These are phyloP conservation scores for Curvularia lunata DNA, from an alignment of 2,329 filamentous ascomycete genomes.

Conservation along the genomic window DNA sequence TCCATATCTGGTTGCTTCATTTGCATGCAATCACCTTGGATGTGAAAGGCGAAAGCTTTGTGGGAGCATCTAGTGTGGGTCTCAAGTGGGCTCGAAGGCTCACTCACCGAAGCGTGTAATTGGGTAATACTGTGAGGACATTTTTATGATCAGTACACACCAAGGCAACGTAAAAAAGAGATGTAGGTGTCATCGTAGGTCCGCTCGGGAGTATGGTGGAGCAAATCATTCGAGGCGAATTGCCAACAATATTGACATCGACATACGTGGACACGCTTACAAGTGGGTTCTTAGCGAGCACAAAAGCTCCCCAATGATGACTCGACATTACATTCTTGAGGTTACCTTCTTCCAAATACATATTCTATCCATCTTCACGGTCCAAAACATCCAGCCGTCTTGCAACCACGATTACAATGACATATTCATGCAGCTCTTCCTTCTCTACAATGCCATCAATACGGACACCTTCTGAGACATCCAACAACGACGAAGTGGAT, in stretches of 20 bases:
- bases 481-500: background rate
- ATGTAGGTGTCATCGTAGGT: background rate
- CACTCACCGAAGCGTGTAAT: background rate
- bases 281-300: background rate
- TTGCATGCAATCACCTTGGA: background rate
- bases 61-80: background rate
- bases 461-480: background rate
- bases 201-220: background rate
- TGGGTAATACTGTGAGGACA: background rate
- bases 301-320: background rate
- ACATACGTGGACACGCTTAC: background rate
- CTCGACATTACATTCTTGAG: background rate
- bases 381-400: background rate
- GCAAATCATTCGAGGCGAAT: background rate
- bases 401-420: background rate
- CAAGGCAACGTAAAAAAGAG: background rate
- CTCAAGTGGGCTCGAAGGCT: background rate
- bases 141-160: background rate
- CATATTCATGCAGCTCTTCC: slow-evolving; percentile 4
- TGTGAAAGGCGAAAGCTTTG: background rate
- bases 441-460: slow-evolving; percentile 11
- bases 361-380: background rate
- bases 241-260: background rate
- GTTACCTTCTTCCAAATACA: background rate
- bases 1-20: background rate